Evolutionary conservation across 2,329 filamentous ascomycete genomes (phyloP), one percentile per base, ranked within the genome.

Genomic region (Xylariaceae sp.): DNA sequence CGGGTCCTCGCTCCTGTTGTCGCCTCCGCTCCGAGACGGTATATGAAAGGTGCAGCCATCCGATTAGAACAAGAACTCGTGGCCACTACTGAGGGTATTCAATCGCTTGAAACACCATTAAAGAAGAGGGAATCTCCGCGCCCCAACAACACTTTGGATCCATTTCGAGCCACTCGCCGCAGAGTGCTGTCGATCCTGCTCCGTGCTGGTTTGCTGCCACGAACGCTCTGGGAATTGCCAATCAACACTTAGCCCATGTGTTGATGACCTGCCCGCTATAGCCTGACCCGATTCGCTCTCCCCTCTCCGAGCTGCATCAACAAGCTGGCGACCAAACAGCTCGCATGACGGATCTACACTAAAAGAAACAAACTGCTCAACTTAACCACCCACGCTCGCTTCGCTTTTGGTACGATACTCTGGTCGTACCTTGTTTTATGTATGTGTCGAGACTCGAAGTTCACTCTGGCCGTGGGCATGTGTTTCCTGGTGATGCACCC

Each of bases 71-170:
- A 27, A 7, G 7, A 27, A 4, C 22, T 27, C 22, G 22, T 27
- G 22, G 22, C 22, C 7, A 27, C 22, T 27, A 27, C 7, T 27
- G 4, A 54, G 61, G 56, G 59, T 60, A 66, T 65, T 60, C 64
- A 63, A 62, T 66, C 63, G 62, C 64, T 66, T 64, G 59, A 64
- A 36, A 66, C 64, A 64, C 59, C 57, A 62, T 58, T 27, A 27
- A 27, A 27, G 57, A 63, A 66, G 57, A 61, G 62, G 55, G 63
- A 62, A n/a, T n/a, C n/a, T 54, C 51, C 46, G 48, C 48, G 58
- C 49, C 53, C 61, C 58, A 49, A 54, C 46, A 7, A 27, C 22
- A 7, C 22, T 5, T 27, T 27, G 4, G 22, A 27, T 27, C 22
- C 22, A 7, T 27, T 27, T 27, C 22, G 22, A 27, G 7, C 22